A percentile compares a stretch with the other conserved stretches of the same genome.
phyloP scores from a whole-genome alignment of 2,329 filamentous ascomycete genomes.

The Neofusicoccum parvum region DNA sequence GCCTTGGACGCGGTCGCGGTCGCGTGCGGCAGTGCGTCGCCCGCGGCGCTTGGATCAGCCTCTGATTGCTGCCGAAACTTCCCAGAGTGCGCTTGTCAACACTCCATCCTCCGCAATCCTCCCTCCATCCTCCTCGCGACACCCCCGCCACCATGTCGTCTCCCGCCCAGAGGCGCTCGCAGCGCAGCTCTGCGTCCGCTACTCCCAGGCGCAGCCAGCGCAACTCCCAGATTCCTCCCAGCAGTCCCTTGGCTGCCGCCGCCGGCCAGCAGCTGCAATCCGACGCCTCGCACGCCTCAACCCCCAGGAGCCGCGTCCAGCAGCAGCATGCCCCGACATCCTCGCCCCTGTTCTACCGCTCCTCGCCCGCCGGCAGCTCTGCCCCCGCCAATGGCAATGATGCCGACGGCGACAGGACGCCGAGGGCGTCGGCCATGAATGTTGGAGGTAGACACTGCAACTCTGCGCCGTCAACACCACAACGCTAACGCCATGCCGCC shows the following conservation, averaged over 20 bases:
- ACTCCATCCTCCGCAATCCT: neutral
- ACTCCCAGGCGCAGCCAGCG: conserved; percentile 58
- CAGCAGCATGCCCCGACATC: conserved; percentile 59
- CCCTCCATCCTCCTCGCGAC: neutral
- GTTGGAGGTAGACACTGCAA: conserved; percentile 60
- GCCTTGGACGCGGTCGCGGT: conserved; percentile 31
- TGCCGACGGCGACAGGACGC: conserved; percentile 67
- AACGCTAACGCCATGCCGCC: conserved; percentile 24
- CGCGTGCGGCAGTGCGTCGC: conserved; percentile 20
- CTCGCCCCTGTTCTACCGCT: conserved; percentile 79
- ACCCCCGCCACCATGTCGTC: conserved; percentile 59
- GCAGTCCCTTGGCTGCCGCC: conserved; percentile 47
- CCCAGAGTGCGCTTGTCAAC: neutral
- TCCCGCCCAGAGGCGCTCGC: conserved; percentile 57
- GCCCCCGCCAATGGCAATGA: conserved; percentile 41
- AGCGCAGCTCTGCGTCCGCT: conserved; percentile 56
- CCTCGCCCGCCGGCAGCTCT: conserved; percentile 56
- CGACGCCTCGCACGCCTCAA: conserved; percentile 44
- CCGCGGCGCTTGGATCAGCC: conserved; percentile 6
- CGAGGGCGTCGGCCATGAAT: conserved; percentile 63
- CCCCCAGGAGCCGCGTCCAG: conserved; percentile 49
- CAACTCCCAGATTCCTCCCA: conserved; percentile 58
- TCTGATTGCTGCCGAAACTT: conserved; percentile 17
- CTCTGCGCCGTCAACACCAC: neutral
- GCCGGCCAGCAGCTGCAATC: conserved; percentile 47